Conservation (phyloP, 2,329 filamentous ascomycete species). For the Achaetomium macrosporum region DNA sequence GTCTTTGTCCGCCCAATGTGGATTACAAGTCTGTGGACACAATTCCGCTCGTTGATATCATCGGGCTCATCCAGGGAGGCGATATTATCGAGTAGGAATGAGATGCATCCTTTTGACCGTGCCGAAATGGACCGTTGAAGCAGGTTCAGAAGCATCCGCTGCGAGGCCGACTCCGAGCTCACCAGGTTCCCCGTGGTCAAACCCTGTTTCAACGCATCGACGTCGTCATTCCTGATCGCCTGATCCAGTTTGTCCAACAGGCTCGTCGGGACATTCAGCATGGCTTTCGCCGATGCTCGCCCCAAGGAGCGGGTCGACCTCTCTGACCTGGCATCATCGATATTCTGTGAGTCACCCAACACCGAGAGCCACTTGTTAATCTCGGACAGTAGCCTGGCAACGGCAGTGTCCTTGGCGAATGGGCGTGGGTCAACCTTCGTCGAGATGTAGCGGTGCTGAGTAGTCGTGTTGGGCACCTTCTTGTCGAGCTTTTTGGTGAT, state of each 20-base stretch:
- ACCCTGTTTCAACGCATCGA: conserved; percentile 47
- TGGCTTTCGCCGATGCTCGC: conserved; percentile 67
- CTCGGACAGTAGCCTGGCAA: conserved; percentile 44
- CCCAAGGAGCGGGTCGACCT: conserved; percentile 72
- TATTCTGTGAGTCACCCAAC: conserved; percentile 69
- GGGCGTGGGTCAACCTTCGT: conserved; percentile 85
- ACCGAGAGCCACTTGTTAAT: conserved; percentile 91
- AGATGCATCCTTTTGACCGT: conserved; percentile 62
- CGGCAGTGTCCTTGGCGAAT: conserved; percentile 69
- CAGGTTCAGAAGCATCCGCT: conserved; percentile 70
- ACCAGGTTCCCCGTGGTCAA: conserved; percentile 53
- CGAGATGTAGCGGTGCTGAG: conserved; percentile 79
- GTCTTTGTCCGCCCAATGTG: conserved; percentile 75
- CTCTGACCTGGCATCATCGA: conserved; percentile 69
- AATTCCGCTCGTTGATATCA: conserved; percentile 91
- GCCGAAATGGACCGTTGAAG: conserved; percentile 71
- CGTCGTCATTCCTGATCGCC: conserved; percentile 64
- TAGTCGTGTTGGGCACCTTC: conserved; percentile 69
- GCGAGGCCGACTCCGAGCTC: conserved; percentile 48
- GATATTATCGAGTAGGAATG: conserved; percentile 62
- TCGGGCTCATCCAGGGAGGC: conserved; percentile 75
- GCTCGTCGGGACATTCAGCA: conserved; percentile 63
- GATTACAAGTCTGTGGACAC: conserved; percentile 86
- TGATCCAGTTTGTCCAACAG: conserved; percentile 67
- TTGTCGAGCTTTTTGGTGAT: conserved; percentile 99